These are phyloP conservation scores for Dendrothele bispora DNA, from an alignment of 768 basidiomycete species.

Conservation along the genomic window DNA sequence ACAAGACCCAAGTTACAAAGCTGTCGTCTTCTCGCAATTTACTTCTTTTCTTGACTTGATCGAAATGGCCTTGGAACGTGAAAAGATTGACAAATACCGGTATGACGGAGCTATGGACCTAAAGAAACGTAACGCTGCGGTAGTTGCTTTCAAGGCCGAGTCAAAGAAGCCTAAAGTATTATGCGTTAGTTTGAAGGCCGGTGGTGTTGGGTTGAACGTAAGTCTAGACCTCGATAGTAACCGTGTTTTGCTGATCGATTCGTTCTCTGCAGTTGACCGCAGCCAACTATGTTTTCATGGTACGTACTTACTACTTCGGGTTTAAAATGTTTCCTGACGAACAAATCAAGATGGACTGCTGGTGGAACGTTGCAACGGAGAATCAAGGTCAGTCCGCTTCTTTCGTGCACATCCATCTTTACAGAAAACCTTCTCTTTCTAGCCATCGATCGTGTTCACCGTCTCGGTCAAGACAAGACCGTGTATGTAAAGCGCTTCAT, in stretches of 20 bases:
- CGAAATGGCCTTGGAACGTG: slow-evolving; percentile 65
- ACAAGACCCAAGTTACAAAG: slow-evolving; percentile 77
- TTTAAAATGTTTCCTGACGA: slow-evolving; percentile 3
- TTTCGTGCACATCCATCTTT: not conserved
- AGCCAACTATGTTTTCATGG: slow-evolving; percentile 89
- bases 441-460: slow-evolving; percentile 86
- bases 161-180: slow-evolving; percentile 74
- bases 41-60: slow-evolving; percentile 87
- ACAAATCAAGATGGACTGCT: slow-evolving; percentile 97
- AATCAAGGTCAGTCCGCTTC: slow-evolving; percentile 58
- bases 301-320: slow-evolving; percentile 24
- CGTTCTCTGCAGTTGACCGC: slow-evolving; percentile 55
- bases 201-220: slow-evolving; percentile 89
- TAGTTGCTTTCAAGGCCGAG: slow-evolving; percentile 73
- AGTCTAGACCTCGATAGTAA: slow-evolving; percentile 17
- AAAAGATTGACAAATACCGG: slow-evolving; percentile 67
- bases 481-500: slow-evolving; percentile 88
- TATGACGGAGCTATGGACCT: slow-evolving; percentile 95
- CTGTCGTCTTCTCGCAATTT: slow-evolving; percentile 89
- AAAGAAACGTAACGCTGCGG: slow-evolving; percentile 72
- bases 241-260: not conserved
- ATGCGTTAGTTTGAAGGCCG: slow-evolving; percentile 83
- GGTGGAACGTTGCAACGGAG: slow-evolving; percentile 88
- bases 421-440: not conserved
- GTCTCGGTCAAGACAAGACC: slow-evolving; percentile 80